Base-by-base conservation (phyloP, 2,329 filamentous ascomycete species). In the Coniella lustricola region DNA sequence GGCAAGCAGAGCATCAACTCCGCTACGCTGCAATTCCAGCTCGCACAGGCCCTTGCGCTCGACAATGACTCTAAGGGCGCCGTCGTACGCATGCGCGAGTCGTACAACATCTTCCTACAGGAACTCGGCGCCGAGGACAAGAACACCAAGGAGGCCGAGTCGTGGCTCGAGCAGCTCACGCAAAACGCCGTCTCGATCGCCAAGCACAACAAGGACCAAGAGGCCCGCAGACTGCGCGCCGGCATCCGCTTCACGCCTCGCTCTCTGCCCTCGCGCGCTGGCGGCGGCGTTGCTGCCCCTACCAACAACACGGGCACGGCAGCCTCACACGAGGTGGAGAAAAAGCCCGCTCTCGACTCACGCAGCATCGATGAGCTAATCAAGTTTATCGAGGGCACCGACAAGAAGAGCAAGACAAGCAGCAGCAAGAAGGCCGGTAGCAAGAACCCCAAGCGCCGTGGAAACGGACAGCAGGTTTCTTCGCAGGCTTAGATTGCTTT, bases 61-160 rank as follows among this genome's bases (percentile, higher is more conserved):
- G 93, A 98, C 66, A 86, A 91, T 59, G 90, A 98, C 66, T 85
- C 90, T 59, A 95, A 95, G 74, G 85, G 77, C 41, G 90, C 93
- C 13, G 90, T 98, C 49, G 82, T 80, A 63, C 85, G 87, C 64
- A 98, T 98, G 93, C 87, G 90, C 52, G 90, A 96, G 67, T 93
- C 90, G 39, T 96, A 90, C 74, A 95, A 86, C 69, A 94, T 96
- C 64, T 98, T 98, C 82, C 81, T 90, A 55, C 73, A 75, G 50
- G 82, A 93, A 61, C 83, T 98, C 4, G 93, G 93, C 22, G 74
- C 90, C 2, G 84, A 95, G 34, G 90, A 97, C 67, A 89, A 90
- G 67, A 97, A 98, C 73, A 98, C 93, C 54, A 96, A 95, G 73
- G 93, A 98, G 66, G 91, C 93, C 2, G 90, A 95, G 72, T 87